Percentiles rank a stretch among this genome's conserved stretches.
Evolutionary conservation across 1,139 yeast genomes (phyloP).

Genomic region (Debaryomyces robertsiae): DNA sequence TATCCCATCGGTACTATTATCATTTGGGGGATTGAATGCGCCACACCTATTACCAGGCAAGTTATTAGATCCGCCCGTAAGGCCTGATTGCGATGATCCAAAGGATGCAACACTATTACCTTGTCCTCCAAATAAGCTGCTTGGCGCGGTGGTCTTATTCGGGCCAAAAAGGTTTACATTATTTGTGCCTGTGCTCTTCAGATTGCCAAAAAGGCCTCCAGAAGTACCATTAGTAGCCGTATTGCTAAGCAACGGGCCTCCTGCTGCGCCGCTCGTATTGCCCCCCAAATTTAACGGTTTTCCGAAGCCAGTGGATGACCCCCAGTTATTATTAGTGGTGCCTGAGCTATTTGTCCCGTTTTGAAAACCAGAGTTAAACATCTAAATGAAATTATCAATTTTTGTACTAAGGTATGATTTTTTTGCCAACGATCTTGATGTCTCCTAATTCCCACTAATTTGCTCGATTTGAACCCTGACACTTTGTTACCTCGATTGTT

Average conservation of each 20-base stretch:
- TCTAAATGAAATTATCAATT: conserved; percentile 3
- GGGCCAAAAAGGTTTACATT: conserved; percentile 16
- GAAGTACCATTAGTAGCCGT: conserved; percentile 14
- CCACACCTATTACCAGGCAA: neutral
- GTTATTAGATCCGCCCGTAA: neutral
- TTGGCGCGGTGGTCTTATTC: conserved; percentile 10
- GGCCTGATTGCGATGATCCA: conserved; percentile 5
- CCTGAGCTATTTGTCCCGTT: conserved; percentile 8
- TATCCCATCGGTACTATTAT: neutral
- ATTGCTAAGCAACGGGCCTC: conserved; percentile 15
- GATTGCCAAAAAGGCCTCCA: conserved; percentile 26
- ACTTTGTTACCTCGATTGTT: neutral
- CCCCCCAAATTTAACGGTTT: conserved; percentile 22
- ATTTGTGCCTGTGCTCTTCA: conserved; percentile 10
- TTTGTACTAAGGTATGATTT: too few relatives aligned
- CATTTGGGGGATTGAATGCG: neutral
- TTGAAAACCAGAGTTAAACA: conserved; percentile 8
- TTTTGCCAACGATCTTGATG: too few relatives aligned
- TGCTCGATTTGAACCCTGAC: neutral
- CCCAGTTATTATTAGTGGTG: conserved; percentile 24
- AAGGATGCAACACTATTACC: conserved; percentile 14
- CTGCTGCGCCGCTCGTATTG: conserved; percentile 9
- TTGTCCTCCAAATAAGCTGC: conserved; percentile 24
- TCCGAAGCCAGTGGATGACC: conserved; percentile 29
- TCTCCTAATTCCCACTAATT: neutral